Base-by-base conservation (phyloP, 371 early-diverging fungal species). In the Entomophthora muscae region DNA sequence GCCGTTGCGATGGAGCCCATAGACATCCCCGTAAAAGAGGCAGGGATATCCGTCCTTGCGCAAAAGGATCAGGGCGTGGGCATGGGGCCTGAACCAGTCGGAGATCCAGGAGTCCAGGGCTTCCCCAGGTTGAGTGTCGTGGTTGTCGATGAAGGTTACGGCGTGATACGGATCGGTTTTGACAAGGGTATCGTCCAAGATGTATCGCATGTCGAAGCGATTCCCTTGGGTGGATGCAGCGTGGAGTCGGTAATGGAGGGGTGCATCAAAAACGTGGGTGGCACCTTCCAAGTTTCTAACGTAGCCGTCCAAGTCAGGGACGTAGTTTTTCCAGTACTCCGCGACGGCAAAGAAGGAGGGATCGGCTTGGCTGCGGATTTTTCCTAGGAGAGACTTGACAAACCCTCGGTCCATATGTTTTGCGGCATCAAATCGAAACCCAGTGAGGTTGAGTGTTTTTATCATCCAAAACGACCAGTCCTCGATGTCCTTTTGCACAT, bases 371-470 rank as follows among this genome's bases (percentile, higher is more conserved):
- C 62, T 58, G 22, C 70, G 70, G 32, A 68, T 54, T 32, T 69
- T 62, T 17, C 66, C 63, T 42, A 76, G 55, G 30, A 72, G 64
- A 3, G 73, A 66, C 12, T 53, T 32, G 26, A 74, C 68, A 54
- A 76, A 75, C 1, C 69, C 65, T 26, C 66, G 66, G 52, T 68
- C 68, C 60, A 73, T 71, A 32, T 75, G 76, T 58, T 73, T 72
- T 24, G 69, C 62, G n/a, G 73, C 76, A 59, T 75, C 76, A 28
- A 73, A 65, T 26, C 76, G 66, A 61, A 73, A 66, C 13, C 76
- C 76, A 26, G 67, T 68, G n/a, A 76, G 63, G 23, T 65, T 63
- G 28, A 73, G 68, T 53, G 73, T 72, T 0, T 73, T 64, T 12
- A 69, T 57, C 29, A 71, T 58, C 73, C 75, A 75, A 22, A 65